Evolutionary conservation across 2,329 filamentous ascomycete species (phyloP), one percentile per base, ranked within the genome.

Genomic region (Leptographium procerum): DNA sequence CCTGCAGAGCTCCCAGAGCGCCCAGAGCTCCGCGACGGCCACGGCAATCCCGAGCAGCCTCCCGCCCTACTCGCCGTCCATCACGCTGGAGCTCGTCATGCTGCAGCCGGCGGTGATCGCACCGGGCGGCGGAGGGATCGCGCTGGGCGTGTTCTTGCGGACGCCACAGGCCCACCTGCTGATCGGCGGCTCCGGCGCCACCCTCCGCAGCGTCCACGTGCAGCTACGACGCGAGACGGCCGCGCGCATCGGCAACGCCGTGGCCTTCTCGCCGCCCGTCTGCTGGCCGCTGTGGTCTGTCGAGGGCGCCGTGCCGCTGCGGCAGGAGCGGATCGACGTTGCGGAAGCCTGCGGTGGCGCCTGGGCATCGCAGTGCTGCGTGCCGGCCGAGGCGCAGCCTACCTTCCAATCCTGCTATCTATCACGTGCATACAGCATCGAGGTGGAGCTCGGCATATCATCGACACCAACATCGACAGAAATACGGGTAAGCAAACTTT

Each of bases 11-110:
- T 24, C 24, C 16, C 34, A 34, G 50, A 29, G 16, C 50, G 29
- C 1, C 19, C 14, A 22, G 50, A 13, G 5, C 7, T 3, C 24
- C 7, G 48, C 31, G 26, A 13, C 52, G n/a, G n/a, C n/a, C 3
- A 13, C n/a, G 5, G 24, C 29, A n/a, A 11, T 40, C 13, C 52
- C 56, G 0, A 53, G 31, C 31, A 53, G 52, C 36, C 56, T 58
- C 28, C 59, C 59, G 26, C 52, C 59, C 16, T 60, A 60, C 56
- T 56, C 59, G 36, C 56, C 59, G 6, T 50, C 59, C 52, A 55
- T 60, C 31, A 29, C 47, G 16, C 59, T 60, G 10, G 59, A 58
- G 22, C 52, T 56, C 19, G 56, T 56, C 11, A 52, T 60, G 59
- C 56, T 56, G 13, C 34, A 58, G 29, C 59, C 52, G 24, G 52